A percentile compares a stretch with the other conserved stretches of the same genome.
phyloP scores from a whole-genome alignment of 1,284 basidiomycete genomes.

The Ceratobasidium sp. region DNA sequence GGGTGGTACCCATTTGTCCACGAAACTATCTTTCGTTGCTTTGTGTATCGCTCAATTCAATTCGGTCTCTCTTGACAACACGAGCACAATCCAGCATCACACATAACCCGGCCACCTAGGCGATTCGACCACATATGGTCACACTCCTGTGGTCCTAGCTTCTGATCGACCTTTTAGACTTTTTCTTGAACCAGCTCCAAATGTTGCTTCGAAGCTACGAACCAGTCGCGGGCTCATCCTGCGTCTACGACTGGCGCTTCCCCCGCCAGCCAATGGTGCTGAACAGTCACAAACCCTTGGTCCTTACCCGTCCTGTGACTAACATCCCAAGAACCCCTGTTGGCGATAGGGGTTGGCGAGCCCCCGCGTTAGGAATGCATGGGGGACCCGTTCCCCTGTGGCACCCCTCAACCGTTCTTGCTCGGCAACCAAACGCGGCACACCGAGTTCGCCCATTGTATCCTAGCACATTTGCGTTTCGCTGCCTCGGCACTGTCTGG shows the following conservation, averaged over 20 bases:
- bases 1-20: no score
- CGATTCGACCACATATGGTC: no score
- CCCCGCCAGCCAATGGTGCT: conserved; percentile 4
- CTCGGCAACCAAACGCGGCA: no score
- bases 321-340: neutral
- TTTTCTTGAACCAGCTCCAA: neutral
- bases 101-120: no score
- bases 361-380: neutral
- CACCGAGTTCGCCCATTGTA: neutral
- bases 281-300: neutral
- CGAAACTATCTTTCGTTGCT: no score
- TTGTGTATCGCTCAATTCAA: no score
- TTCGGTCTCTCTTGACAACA: no score
- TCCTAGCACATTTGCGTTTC: neutral
- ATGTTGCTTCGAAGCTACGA: neutral
- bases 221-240: neutral
- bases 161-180: no score
- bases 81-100: no score
- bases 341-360: neutral
- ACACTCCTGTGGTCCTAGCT: no score
- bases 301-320: neutral
- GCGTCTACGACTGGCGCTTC: conserved; percentile 5
- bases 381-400: neutral
- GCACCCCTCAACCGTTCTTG: neutral
- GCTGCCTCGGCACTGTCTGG: neutral